A percentile compares a stretch with the other conserved stretches of the same genome.
Evolutionary conservation across 164 flowering plant species (phyloP).

Genomic region (Nymphaea thermarum): DNA sequence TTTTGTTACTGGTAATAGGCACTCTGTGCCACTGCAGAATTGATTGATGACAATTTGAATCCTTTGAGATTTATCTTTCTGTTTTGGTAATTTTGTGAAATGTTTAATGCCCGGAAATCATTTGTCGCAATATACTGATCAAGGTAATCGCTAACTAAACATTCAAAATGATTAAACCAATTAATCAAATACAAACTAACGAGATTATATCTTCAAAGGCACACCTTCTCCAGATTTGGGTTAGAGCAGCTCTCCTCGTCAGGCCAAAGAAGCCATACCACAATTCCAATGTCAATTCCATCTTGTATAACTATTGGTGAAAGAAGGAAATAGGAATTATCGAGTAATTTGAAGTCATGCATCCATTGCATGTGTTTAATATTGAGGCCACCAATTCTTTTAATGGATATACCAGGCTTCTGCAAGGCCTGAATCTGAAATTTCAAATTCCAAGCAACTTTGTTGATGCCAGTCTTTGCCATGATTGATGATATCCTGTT

Average conservation of each 20-base stretch:
- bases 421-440: constrained; percentile 75
- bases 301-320: constrained; percentile 36
- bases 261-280: constrained; percentile 95
- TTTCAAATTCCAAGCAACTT: constrained; percentile 81
- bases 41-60: too few relatives aligned
- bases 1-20: too few relatives aligned
- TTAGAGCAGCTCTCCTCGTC: constrained; percentile 86
- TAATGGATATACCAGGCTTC: constrained; percentile 45
- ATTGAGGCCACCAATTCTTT: constrained; percentile 37
- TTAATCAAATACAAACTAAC: too few relatives aligned
- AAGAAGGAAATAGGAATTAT: constrained; percentile 32
- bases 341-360: constrained; percentile 39
- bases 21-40: too few relatives aligned
- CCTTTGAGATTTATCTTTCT: too few relatives aligned
- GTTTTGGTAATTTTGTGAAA: too few relatives aligned
- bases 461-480: constrained; percentile 33
- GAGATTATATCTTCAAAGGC: not conserved
- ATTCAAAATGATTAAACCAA: too few relatives aligned
- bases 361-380: constrained; percentile 15
- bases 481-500: constrained; percentile 45
- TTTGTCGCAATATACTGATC: too few relatives aligned
- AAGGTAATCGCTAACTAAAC: too few relatives aligned
- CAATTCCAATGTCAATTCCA: constrained; percentile 62
- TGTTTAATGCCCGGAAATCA: too few relatives aligned
- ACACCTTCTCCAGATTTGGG: constrained; percentile 94